A percentile compares a stretch with the other conserved stretches of the same genome.
phyloP scores from a whole-genome alignment of 208 protist genomes.

The Crithidia fasciculata region DNA sequence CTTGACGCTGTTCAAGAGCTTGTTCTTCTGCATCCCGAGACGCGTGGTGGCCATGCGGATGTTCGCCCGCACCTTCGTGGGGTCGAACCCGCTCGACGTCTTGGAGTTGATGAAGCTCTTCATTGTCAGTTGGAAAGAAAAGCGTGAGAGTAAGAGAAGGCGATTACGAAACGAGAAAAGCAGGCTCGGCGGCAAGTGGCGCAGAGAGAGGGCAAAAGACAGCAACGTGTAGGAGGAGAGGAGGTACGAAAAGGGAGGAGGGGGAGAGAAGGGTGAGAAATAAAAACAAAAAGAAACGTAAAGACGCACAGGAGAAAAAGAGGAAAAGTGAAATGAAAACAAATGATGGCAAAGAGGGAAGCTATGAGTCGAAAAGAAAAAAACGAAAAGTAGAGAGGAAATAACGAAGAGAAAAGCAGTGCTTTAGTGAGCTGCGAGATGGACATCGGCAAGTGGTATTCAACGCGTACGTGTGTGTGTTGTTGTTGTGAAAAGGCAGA shows the following conservation, averaged over 20 bases:
- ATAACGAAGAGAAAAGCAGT: too few relatives aligned
- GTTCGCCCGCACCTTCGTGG: slow-evolving; percentile 73
- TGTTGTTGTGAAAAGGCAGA: too few relatives aligned
- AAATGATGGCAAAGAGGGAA: background rate
- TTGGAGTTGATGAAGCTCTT: slow-evolving; percentile 50
- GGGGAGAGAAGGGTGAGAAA: background rate
- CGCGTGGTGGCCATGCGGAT: slow-evolving; percentile 88
- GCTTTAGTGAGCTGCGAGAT: too few relatives aligned
- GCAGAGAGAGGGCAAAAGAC: background rate
- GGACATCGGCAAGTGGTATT: too few relatives aligned
- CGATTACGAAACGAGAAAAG: background rate
- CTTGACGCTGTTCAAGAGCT: slow-evolving; percentile 90
- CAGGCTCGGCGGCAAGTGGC: background rate
- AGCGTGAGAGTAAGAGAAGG: background rate
- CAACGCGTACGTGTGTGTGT: too few relatives aligned
- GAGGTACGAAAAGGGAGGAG: background rate
- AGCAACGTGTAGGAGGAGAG: background rate
- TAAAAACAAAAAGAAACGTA: background rate
- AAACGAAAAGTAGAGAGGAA: background rate
- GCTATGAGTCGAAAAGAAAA: background rate
- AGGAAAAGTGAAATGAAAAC: background rate
- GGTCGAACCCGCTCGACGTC: slow-evolving; percentile 56
- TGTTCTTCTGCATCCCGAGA: slow-evolving; percentile 89
- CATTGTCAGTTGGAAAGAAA: slow-evolving; percentile 16
- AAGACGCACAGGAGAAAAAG: slow-evolving; percentile 3